A percentile compares a stretch with the other conserved stretches of the same genome.
Evolutionary conservation across 345 rosid genomes (phyloP).

Genomic region (sweet orange (Citrus sinensis)): DVS_A1.0 CM039166.1:26154001-26154500

Average conservation of each 20-base stretch:
- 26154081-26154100: neutral
- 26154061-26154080: neutral
- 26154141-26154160: too few relatives aligned
- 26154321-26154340: neutral
- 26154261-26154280: too few relatives aligned
- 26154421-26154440: neutral
- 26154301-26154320: neutral
- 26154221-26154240: neutral
- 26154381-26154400: neutral
- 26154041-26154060: neutral
- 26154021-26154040: neutral
- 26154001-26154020: neutral
- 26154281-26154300: neutral
- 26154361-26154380: slow-evolving; percentile 3
- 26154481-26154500: slow-evolving; percentile 8
- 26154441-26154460: neutral
- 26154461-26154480: neutral
- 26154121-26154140: neutral
- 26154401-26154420: neutral
- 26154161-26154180: too few relatives aligned
- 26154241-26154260: neutral
- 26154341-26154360: neutral
- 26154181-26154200: neutral
- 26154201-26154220: neutral
- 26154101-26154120: neutral